Base-by-base conservation (phyloP, 202 grass and related monocot genomes). In the Eragrostis tef region DNA sequence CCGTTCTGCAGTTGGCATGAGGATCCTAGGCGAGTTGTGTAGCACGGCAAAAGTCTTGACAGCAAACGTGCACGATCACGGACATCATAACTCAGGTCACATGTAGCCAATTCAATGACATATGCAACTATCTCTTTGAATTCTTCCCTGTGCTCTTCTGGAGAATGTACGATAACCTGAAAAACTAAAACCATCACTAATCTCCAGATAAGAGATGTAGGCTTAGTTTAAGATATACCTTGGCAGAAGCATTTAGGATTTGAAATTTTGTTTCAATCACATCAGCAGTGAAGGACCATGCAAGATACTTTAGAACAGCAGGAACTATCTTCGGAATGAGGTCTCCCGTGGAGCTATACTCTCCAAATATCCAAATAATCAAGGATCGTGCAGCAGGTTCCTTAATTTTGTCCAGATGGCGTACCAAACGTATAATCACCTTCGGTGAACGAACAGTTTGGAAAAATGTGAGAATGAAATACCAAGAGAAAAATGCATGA, bases 351-450 rank as follows among this genome's bases (percentile, higher is more conserved):
- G 61, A 88, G 79, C 76, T 85, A 70, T 95, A 91, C 76, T 95
- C 90, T 72, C 95, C 95, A 71, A 94, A 85, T 74, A 95, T 91
- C 95, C 90, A 98, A 85, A 93, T 85, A 83, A 98, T 91, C 45
- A 90, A 86, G n/a, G 90, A 88, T 29, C 92, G 88, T 93, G 90
- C 92, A 45, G 86, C 85, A 11, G 92, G 83, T 41, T 90, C 88
- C 85, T 90, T 95, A 74, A 98, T 86, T 89, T 74, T 90, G 58
- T 98, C 92, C 73, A 98, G 78, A 85, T 62, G 73, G 25, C 88
- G 86, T 64, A 88, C 90, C 74, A 98, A 87, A 39, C 71, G 90
- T 50, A 98, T 71, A 83, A 98, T 98, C 48, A 98, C 92, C 92
- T 98, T 91, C 74, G 83, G 45, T 2, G 53, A 4, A 48, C 2